Conservation (phyloP, 2,329 filamentous ascomycete species). For the Bipolaris cookei region DNA sequence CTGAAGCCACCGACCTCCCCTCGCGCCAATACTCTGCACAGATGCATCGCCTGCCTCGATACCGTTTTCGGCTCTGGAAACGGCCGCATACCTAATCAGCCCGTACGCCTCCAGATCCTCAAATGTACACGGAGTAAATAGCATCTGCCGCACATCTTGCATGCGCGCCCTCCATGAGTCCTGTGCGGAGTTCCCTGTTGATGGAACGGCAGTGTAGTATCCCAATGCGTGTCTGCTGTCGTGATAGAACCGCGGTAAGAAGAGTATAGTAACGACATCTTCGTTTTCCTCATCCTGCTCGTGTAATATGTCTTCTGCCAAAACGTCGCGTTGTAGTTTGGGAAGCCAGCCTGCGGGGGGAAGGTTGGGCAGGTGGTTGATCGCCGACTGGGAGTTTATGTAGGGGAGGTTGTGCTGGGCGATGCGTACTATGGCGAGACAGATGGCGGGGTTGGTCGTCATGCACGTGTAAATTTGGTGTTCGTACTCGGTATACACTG, state of each 20-base stretch:
- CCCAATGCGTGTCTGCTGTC: conserved; percentile 24
- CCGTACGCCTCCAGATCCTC: conserved; percentile 8
- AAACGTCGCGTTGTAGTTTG: background rate
- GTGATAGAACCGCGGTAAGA: conserved; percentile 28
- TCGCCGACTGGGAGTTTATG: conserved; percentile 25
- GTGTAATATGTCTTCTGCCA: conserved; percentile 6
- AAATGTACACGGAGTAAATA: conserved; percentile 21
- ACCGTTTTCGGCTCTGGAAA: background rate
- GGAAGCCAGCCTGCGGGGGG: conserved; percentile 9
- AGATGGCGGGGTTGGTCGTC: conserved; percentile 26
- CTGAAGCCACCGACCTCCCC: conserved; percentile 15
- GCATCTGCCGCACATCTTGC: background rate
- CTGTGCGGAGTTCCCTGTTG: no score
- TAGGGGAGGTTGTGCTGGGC: conserved; percentile 27
- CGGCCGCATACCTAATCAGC: conserved; percentile 9
- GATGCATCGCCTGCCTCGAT: background rate
- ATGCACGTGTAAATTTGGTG: conserved; percentile 23
- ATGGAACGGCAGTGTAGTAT: conserved; percentile 6
- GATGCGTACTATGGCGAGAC: conserved; percentile 30
- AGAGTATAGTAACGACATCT: conserved; percentile 7
- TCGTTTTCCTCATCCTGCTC: background rate
- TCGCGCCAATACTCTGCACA: conserved; percentile 9
- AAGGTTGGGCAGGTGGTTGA: conserved; percentile 31
- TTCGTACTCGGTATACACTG: conserved; percentile 1
- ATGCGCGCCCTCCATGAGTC: background rate